These are phyloP conservation scores for Neopestalotiopsis sp. DNA, from an alignment of 2,329 filamentous ascomycete species.

Conservation along the genomic window DNA sequence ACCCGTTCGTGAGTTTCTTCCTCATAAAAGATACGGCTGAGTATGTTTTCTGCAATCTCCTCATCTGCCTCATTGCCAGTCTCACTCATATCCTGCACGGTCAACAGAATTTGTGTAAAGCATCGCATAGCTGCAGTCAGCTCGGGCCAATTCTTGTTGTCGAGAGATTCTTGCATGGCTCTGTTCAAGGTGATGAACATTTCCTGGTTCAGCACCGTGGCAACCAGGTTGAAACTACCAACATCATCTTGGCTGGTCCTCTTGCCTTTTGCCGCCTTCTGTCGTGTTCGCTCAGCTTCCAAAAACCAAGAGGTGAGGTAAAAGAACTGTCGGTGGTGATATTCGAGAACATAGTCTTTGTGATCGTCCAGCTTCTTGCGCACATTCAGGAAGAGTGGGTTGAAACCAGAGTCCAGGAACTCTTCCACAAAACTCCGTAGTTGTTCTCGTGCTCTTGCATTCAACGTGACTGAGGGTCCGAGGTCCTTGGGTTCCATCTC, in stretches of 20 bases:
- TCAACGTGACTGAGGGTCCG: conserved; percentile 73
- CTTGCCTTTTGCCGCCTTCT: conserved; percentile 57
- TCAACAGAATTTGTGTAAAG: conserved; percentile 92
- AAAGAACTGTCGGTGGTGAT: conserved; percentile 86
- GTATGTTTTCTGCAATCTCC: conserved; percentile 96
- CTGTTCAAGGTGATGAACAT: conserved; percentile 90
- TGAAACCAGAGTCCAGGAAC: conserved; percentile 94
- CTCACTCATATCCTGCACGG: conserved; percentile 89
- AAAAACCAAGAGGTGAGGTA: conserved; percentile 94
- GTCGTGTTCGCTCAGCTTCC: conserved; percentile 78
- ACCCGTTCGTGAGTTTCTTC: conserved; percentile 91
- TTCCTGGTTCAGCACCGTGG: conserved; percentile 89
- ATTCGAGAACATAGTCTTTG: conserved; percentile 77
- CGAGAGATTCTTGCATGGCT: conserved; percentile 77
- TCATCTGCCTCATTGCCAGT: conserved; percentile 90
- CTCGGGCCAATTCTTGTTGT: conserved; percentile 86
- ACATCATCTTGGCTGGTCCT: conserved; percentile 53
- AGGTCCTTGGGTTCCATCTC: conserved; percentile 75
- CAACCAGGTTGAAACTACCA: conserved; percentile 85
- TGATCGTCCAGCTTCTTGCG: conserved; percentile 91
- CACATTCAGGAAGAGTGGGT: conserved; percentile 83
- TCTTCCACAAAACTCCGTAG: conserved; percentile 86
- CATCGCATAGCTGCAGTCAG: conserved; percentile 89
- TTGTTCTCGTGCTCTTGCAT: conserved; percentile 73
- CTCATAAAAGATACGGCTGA: conserved; percentile 98